Evolutionary conservation across 352 stramenopile genomes (phyloP).

Genomic region (Globisporangium orthogonon): DNA sequence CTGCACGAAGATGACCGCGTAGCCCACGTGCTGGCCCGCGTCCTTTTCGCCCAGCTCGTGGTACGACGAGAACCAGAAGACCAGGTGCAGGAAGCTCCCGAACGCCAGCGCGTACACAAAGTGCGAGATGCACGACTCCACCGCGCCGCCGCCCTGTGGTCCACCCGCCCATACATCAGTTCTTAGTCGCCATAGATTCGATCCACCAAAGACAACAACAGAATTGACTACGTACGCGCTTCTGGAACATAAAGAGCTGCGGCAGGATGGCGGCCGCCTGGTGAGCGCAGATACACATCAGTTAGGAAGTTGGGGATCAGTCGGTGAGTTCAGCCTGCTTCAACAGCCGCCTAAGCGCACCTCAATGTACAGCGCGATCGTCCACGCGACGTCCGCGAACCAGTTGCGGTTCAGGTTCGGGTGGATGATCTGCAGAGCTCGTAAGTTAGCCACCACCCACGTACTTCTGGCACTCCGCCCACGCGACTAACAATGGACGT

Average conservation of each 20-base stretch:
- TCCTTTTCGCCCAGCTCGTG: conserved; percentile 95
- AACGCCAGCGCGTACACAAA: conserved; percentile 95
- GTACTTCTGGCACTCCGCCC: conserved; percentile 30
- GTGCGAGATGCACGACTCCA: conserved; percentile 96
- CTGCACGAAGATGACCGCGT: conserved; percentile 97
- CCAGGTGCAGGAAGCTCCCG: conserved; percentile 93
- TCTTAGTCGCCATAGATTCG: not conserved
- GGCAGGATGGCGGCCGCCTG: conserved; percentile 92
- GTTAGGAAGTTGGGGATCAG: too few species aligned
- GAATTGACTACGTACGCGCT: conserved; percentile 55
- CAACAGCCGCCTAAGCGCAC: not conserved
- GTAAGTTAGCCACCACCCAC: conserved; percentile 23
- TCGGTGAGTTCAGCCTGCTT: too few species aligned
- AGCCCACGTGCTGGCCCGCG: conserved; percentile 82
- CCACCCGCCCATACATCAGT: not conserved
- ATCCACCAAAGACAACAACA: not conserved
- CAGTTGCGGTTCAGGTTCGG: conserved; percentile 95
- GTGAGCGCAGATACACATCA: not conserved
- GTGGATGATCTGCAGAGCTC: conserved; percentile 90
- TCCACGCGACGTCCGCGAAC: conserved; percentile 95
- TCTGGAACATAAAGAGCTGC: conserved; percentile 99
- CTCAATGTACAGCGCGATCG: conserved; percentile 98
- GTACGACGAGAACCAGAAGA: conserved; percentile 99
- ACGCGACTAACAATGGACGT: conserved; percentile 27
- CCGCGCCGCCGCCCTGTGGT: conserved; percentile 78